Base-by-base conservation (phyloP, 805 yeast species). In the Wickerhamiella alocasiicola region DNA sequence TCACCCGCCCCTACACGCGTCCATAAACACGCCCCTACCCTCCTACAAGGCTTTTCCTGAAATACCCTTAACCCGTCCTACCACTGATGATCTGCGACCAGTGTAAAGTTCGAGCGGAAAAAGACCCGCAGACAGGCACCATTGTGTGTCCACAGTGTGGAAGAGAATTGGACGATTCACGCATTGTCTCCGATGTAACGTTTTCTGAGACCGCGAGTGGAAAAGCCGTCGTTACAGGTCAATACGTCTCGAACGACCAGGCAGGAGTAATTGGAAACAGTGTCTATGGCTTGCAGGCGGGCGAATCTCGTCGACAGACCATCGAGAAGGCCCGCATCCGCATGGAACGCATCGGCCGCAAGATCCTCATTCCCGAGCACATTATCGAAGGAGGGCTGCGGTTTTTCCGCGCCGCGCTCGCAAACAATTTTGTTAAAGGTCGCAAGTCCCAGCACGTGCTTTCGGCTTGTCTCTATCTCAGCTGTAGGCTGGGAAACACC, bases 141-240 rank as follows among this genome's bases (percentile, higher is more conserved):
- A 9, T 28, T 12, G 31, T 27, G 15, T 36, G 39, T 15, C n/a
- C 33, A 9, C 18, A 36, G 4, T 36, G 39, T 17, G 33, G 26
- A 5, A 5, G 15, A 2, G 23, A 15, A 4, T 23, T 29, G 6
- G 25, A 21, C 12, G 31, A 27, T 6, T 28, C 31, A 2, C 94
- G 94, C 16, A 88, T 91, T 49, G 97, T 93, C 9, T 77, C 94
- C 6, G 99, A 91, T 56, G 91, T 93, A 41, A 81, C 91, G 9
- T 91, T 87, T 63, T 91, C 93, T 32, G 99, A 93, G 55, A 71
- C 87, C 2, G 70, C 94, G 15, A 70, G 79, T 19, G 99, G 99
- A 51, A 96, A 95, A 11, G 95, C 98, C 26, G 75, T 81, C 38
- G 95, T 91, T 1, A 94, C 88, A 49, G 99, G 99, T 55, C 75